These are phyloP conservation scores for Synchytrium microbalum DNA, from an alignment of 371 early-diverging fungal genomes.

Conservation along the genomic window DNA sequence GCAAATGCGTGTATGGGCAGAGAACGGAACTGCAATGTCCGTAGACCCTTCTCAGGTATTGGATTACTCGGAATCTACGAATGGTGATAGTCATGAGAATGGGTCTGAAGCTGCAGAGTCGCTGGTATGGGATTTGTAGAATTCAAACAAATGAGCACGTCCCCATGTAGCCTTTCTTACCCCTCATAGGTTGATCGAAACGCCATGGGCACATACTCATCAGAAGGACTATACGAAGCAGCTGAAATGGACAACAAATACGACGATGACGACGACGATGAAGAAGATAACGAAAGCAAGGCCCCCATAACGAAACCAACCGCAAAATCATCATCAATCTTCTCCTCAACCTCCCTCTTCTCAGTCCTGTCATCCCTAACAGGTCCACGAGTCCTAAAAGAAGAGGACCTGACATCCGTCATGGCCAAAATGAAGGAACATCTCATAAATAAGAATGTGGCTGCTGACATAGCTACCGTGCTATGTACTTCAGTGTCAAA, in stretches of 20 bases:
- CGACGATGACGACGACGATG: conserved; percentile 37
- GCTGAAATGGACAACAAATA: conserved; percentile 58
- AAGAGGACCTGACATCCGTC: conserved; percentile 59
- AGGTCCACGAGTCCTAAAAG: conserved; percentile 53
- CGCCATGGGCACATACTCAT: conserved; percentile 31
- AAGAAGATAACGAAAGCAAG: conserved; percentile 19
- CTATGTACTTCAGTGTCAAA: conserved; percentile 71
- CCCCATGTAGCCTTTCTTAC: too few species aligned
- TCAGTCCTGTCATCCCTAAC: conserved; percentile 63
- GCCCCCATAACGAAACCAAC: conserved; percentile 10
- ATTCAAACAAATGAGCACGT: too few species aligned
- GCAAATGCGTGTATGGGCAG: not conserved
- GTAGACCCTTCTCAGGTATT: not conserved
- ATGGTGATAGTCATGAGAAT: not conserved
- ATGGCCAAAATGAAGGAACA: conserved; percentile 82
- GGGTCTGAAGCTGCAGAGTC: not conserved
- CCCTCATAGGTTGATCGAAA: conserved; percentile 7
- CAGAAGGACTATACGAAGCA: conserved; percentile 77
- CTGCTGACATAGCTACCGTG: conserved; percentile 79
- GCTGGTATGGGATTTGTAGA: not conserved
- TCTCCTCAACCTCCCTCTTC: conserved; percentile 42
- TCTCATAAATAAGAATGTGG: conserved; percentile 88
- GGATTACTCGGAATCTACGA: not conserved
- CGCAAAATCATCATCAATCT: conserved; percentile 13
- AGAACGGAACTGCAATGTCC: not conserved